Percentiles rank a stretch among this genome's conserved stretches.
phyloP scores from a whole-genome alignment of 2,329 filamentous ascomycete genomes.

The Fusarium sp. region DNA sequence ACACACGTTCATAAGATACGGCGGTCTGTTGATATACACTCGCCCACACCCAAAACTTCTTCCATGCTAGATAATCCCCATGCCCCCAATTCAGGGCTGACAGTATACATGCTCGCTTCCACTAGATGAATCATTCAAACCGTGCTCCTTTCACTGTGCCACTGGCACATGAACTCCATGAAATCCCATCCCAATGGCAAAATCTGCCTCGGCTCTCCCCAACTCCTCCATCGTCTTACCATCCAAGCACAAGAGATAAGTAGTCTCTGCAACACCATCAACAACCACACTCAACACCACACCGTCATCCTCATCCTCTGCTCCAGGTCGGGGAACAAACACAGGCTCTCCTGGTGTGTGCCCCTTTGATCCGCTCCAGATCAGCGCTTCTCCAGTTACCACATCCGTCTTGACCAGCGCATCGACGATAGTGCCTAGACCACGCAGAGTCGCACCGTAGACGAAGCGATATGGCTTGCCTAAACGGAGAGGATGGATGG shows the following conservation, averaged over 20 bases:
- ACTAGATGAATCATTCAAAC: neutral
- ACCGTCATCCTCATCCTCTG: slow-evolving; percentile 66
- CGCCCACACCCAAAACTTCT: neutral
- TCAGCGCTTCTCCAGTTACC: slow-evolving; percentile 56
- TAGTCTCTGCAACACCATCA: slow-evolving; percentile 64
- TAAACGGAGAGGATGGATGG: slow-evolving; percentile 66
- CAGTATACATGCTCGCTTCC: neutral
- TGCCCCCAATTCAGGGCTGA: neutral
- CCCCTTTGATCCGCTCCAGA: slow-evolving; percentile 64
- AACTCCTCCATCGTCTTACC: slow-evolving; percentile 69
- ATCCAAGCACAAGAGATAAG: slow-evolving; percentile 71
- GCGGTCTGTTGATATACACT: neutral
- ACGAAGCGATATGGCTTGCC: slow-evolving; percentile 65
- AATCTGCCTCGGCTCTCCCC: slow-evolving; percentile 68
- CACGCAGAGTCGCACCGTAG: slow-evolving; percentile 64
- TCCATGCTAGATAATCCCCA: neutral
- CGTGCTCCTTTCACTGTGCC: neutral
- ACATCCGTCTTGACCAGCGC: slow-evolving; percentile 71
- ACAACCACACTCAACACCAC: slow-evolving; percentile 69
- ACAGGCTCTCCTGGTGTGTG: slow-evolving; percentile 75
- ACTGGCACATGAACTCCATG: slow-evolving; percentile 63
- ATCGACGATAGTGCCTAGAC: slow-evolving; percentile 67
- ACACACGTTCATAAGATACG: neutral
- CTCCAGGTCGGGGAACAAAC: slow-evolving; percentile 62
- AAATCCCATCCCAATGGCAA: slow-evolving; percentile 69